Base-by-base conservation (phyloP, 2,329 filamentous ascomycete genomes). In the Rutstroemia sp. region DNA sequence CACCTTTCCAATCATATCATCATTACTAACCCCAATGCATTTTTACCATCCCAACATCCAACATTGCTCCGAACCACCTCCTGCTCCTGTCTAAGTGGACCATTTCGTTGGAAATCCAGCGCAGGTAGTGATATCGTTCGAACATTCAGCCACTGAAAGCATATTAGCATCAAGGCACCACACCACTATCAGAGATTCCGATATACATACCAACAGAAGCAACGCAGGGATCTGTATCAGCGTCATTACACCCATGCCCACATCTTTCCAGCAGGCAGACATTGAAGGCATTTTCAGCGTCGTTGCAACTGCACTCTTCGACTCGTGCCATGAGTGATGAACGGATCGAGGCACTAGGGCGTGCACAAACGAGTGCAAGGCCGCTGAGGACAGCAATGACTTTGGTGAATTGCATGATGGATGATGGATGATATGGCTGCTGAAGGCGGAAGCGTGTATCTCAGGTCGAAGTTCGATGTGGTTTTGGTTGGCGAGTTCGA, bases 301-400 rank as follows among this genome's bases (percentile, higher is more conserved):
- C 52, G 25, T 42, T 21, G 37, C 52, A 49, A 16, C 52, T 54
- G n/a, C 52, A 54, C 38, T 48, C 44, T 14, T 54, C 44, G 6
- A 48, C 30, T 7, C 52, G 41, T 19, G 18, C 14, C 27, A 48
- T 16, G 5, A 54, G 30, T 9, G 30, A n/a, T 4, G 21, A 42
- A 19, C 27, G 42, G 16, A 19, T 27, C 16, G 30, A 34, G 30
- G 18, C 18, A 12, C 19, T 58, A 21, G 52, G 52, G 18, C 52
- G 52, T 19, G 44, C 52, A n/a, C 19, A 19, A 25, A 48, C 42
- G 18, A 54, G 44, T 38, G 21, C 46, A 21, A 48, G 9, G 41
- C 30, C 30, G 4, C 27, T 30, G 19, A 54, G 19, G 10, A 54
- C 12, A n/a, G 41, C 41, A 4, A 52, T 27, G 14, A 46, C n/a